These are phyloP conservation scores for Daldinia sp. DNA, from an alignment of 2,329 filamentous ascomycete genomes.

Conservation along the genomic window DNA sequence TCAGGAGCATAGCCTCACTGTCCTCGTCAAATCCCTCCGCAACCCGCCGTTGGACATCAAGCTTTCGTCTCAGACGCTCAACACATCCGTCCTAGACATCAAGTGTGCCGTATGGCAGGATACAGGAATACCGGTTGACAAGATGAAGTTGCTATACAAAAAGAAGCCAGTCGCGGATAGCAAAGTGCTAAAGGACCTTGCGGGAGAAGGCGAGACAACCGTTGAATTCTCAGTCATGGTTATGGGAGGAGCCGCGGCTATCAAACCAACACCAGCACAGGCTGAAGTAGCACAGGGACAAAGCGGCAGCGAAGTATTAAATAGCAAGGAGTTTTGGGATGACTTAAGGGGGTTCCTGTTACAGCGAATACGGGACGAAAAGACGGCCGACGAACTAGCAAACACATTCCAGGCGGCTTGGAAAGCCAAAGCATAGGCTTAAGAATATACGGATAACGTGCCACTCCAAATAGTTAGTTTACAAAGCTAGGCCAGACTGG, in stretches of 20 bases:
- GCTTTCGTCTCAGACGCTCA: constrained; percentile 68
- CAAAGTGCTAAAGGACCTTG: constrained; percentile 78
- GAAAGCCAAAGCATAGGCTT: constrained; percentile 56
- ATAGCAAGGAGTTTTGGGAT: constrained; percentile 81
- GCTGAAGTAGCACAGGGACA: constrained; percentile 58
- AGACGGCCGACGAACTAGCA: constrained; percentile 69
- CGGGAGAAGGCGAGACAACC: constrained; percentile 58
- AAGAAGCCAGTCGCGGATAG: constrained; percentile 85
- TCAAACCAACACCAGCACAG: constrained; percentile 52
- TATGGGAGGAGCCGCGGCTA: constrained; percentile 71
- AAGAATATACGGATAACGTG: background rate
- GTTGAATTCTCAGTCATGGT: constrained; percentile 90
- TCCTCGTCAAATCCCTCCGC: constrained; percentile 78
- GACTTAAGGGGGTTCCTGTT: constrained; percentile 84
- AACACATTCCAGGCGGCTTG: constrained; percentile 76
- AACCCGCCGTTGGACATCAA: constrained; percentile 75
- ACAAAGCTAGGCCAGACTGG: background rate
- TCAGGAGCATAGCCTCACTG: constrained; percentile 61
- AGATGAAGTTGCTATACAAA: constrained; percentile 85
- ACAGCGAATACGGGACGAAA: constrained; percentile 78
- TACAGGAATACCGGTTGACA: constrained; percentile 72
- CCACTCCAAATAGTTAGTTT: background rate
- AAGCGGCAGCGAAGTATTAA: constrained; percentile 68
- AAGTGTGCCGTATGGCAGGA: constrained; percentile 73
- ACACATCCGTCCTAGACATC: constrained; percentile 80